Evolutionary conservation across 164 flowering plant species (phyloP), one percentile per base, ranked within the genome.

Genomic region (Macadamia tetraphylla): DNA sequence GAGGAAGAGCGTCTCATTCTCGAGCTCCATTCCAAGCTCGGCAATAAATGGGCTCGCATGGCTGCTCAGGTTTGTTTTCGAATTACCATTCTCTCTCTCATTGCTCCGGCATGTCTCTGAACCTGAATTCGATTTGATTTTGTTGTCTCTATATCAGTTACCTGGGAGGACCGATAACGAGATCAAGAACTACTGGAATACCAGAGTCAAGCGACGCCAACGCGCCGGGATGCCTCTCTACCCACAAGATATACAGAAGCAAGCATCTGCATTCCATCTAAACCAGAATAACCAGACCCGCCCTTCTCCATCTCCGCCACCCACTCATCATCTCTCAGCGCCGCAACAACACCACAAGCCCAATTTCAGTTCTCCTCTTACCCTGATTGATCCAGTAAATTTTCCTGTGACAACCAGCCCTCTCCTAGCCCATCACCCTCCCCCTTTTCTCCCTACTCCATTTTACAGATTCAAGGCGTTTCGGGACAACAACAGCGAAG

Each of bases 11-110:
- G 64, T 14, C 62, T 79, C 70, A 85, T 87, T 68, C 69, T 85
- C 58, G 76, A 83, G 9, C 81, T 87, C 30, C 91, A 87, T 71
- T 75, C 91, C 31, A 83, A 77, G 68, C 75, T 76, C 35, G 91
- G 91, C 46, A 87, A 85, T 76, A 87, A 87, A 77, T 85, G 91
- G 91, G 89, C 89, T 74, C 87, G 84, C 58, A 85, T 87, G 91
- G 91, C 91, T 18, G 55, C 91, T 73, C 91, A 85, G 86, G 91
- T 82, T 61, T 17, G 6, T 29, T 4, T 3, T 14, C 2, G 3
- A 2, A 12, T 32, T 13, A 52, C 18, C 40, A 53, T 30, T 10
- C 32, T 60, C 44, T 32, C 48, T 53, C 6, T 9, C 46, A 11
- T 49, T 30, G 15, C 23, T 14, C 14, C 8, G 15, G 8, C 8